Evolutionary conservation across 2,329 filamentous ascomycete species (phyloP), one percentile per base, ranked within the genome.

Genomic region (Phialophora tarda): DNA sequence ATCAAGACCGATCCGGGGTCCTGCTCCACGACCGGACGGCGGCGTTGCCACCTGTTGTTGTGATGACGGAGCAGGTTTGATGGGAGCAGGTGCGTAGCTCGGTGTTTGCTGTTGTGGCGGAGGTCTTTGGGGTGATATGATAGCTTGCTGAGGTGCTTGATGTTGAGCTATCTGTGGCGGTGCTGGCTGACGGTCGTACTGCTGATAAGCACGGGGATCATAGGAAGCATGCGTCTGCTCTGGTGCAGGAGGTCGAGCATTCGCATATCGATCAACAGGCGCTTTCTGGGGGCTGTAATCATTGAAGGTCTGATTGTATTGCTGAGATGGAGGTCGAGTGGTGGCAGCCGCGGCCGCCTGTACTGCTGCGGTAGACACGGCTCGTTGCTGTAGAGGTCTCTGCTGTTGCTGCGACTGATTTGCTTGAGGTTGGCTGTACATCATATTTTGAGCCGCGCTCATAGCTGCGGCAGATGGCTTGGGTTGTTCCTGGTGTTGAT

Each of bases 1-100:
- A 77, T 99, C 96, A 54, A 99, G 83, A 21, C 95, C 95, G 76
- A 99, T 98, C 61, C 94, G 88, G 53, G 77, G 77, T 60, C 75
- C 72, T 32, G 77, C 75, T 67, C 79, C 79, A 53, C 74, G 76
- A 50, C 70, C 71, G 50, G 79, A 77, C 34, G 69, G 64, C 34
- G 72, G 70, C 28, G 72, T 69, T 30, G 63, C 71, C 23, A 70
- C 57, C 57, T 62, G 68, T 64, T 71, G 69, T 57, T 76, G 75
- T 38, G 75, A 68, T 34, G 73, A 72, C 28, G 73, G 73, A 53
- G 76, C 71, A 38, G 77, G 74, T 59, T 78, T 76, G 66, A 69
- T 38, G 21, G 74, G 66, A 57, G 71, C 69, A 71, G 89, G 87
- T 68, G 84, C 79, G 17, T 80, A 78, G 57, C 59, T 65, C 30